Evolutionary conservation across 352 stramenopile genomes (phyloP).

Genomic region (Phytophthora hibernalis): DNA sequence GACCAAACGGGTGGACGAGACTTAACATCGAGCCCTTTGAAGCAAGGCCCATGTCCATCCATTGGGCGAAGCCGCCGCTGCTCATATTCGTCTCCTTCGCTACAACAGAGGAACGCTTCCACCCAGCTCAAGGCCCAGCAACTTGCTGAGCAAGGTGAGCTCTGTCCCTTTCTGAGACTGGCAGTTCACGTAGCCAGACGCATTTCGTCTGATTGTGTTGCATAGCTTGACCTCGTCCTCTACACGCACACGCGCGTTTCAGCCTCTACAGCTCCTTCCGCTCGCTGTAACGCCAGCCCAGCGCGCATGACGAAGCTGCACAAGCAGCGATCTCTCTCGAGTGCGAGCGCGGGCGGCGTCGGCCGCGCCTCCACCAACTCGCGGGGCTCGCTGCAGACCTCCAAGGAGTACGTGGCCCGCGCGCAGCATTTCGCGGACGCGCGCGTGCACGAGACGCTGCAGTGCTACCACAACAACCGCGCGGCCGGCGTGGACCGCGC

Average conservation of each 20-base stretch:
- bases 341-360: constrained; percentile 15
- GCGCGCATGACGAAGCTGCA: constrained; percentile 23
- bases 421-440: constrained; percentile 44
- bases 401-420: constrained; percentile 38
- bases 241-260: neutral
- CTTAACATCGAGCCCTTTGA: too few relatives aligned
- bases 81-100: neutral
- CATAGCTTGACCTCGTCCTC: neutral
- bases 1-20: neutral
- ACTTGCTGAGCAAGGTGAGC: neutral
- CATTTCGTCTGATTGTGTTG: neutral
- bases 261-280: neutral
- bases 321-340: constrained; percentile 23
- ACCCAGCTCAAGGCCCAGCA: neutral
- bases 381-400: constrained; percentile 35
- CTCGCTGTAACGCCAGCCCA: neutral
- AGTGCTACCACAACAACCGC: constrained; percentile 51
- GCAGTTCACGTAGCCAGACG: neutral
- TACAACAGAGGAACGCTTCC: neutral
- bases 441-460: constrained; percentile 43
- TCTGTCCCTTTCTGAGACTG: neutral
- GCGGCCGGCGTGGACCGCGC: constrained; percentile 46
- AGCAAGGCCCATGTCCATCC: neutral
- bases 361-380: constrained; percentile 16
- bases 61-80: neutral